A percentile compares a stretch with the other conserved stretches of the same genome.
These are phyloP conservation scores for Termitomyces bulborhizus DNA, from an alignment of 768 basidiomycete genomes.

Conservation along the genomic window DNA sequence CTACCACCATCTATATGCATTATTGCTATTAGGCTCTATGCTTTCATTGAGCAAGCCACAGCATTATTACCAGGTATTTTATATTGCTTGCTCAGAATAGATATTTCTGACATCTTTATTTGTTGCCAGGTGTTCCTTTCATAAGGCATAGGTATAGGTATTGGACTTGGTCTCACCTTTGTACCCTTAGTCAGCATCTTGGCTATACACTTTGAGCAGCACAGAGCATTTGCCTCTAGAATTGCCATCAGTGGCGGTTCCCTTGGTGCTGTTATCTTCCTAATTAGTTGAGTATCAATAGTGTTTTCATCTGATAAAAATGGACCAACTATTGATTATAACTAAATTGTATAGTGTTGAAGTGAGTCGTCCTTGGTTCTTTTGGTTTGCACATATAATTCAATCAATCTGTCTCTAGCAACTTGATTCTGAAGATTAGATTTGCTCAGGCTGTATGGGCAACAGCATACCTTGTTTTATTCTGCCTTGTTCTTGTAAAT, in stretches of 20 bases:
- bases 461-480: constrained; percentile 7
- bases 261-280: constrained; percentile 27
- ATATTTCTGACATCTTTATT: no score
- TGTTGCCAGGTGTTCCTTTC: constrained; percentile 16
- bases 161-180: constrained; percentile 34
- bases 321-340: no score
- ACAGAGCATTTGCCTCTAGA: constrained; percentile 37
- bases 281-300: constrained; percentile 16
- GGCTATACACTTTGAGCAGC: constrained; percentile 34
- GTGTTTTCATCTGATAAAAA: no score
- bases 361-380: no score
- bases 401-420: constrained; percentile 1
- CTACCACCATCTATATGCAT: no score
- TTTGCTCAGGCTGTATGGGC: constrained; percentile 22
- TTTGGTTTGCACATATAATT: no score
- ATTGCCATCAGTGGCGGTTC: not conserved
- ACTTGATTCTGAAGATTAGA: constrained; percentile 17
- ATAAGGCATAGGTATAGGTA: constrained; percentile 22
- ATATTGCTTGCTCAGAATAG: no score
- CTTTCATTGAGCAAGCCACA: constrained; percentile 25
- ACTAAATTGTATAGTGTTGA: no score
- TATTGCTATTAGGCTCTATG: constrained; percentile 21
- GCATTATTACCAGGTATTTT: constrained; percentile 24
- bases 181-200: constrained; percentile 34
- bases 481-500: constrained; percentile 20